These are phyloP conservation scores for Phytophthora macrochlamydospora DNA, from an alignment of 352 stramenopile genomes.

Conservation along the genomic window DNA sequence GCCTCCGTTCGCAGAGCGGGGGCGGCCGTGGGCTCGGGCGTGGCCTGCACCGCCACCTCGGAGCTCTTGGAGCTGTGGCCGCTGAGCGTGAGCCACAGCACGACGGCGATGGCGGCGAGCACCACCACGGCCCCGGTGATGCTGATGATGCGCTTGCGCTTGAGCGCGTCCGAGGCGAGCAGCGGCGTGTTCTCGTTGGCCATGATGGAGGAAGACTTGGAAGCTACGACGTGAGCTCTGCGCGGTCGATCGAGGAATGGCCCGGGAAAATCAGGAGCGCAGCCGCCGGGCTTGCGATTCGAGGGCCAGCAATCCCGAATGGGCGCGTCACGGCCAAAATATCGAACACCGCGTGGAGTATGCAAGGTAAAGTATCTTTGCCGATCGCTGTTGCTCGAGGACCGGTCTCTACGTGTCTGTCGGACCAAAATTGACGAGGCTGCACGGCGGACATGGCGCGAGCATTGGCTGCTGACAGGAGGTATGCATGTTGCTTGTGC, in stretches of 20 bases:
- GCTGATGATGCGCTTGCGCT: constrained; percentile 39
- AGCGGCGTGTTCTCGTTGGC: constrained; percentile 35
- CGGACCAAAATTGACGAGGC: not conserved
- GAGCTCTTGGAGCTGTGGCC: constrained; percentile 33
- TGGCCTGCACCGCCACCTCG: constrained; percentile 23
- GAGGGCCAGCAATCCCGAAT: not conserved
- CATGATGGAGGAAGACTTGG: constrained; percentile 17
- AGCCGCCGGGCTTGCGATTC: not conserved
- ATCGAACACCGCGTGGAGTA: not conserved
- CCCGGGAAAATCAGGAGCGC: not conserved
- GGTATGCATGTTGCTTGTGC: not conserved
- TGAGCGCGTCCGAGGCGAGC: constrained; percentile 31
- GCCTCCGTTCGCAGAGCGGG: constrained; percentile 25
- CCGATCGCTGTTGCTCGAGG: not conserved
- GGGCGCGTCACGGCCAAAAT: not conserved
- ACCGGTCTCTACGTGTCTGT: not conserved
- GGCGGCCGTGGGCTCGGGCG: constrained; percentile 16
- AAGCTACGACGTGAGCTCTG: constrained; percentile 2
- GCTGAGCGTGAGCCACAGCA: constrained; percentile 39
- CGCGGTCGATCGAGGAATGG: constrained; percentile 30
- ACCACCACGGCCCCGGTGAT: constrained; percentile 39
- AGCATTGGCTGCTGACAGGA: not conserved
- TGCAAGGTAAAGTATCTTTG: not conserved
- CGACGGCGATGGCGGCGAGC: constrained; percentile 27
- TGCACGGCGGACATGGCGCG: not conserved